A percentile compares a stretch with the other conserved stretches of the same genome.
phyloP scores from a whole-genome alignment of 371 early-diverging fungal species.

The Mortierella sp. region DNA sequence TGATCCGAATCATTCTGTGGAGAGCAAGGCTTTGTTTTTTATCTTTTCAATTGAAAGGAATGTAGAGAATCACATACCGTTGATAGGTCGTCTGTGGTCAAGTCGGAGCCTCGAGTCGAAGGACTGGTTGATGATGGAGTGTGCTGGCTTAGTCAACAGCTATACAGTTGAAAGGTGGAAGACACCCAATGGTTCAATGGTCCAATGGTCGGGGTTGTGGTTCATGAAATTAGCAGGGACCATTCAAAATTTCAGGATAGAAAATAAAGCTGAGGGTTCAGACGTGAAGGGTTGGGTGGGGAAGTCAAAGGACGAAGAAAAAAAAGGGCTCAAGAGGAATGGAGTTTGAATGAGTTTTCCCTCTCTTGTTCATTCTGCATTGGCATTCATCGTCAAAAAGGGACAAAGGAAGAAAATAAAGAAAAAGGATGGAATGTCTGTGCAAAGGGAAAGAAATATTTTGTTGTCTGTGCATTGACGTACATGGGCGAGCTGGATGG shows the following conservation, averaged over 20 bases:
- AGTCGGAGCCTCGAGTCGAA: slow-evolving; percentile 80
- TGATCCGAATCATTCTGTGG: too few species aligned
- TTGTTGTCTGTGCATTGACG: slow-evolving; percentile 21
- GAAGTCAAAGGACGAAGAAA: too few species aligned
- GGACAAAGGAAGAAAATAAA: background rate
- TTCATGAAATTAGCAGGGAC: background rate
- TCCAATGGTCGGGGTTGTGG: background rate
- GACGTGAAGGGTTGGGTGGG: background rate
- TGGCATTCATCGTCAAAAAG: too few species aligned
- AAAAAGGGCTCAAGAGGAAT: too few species aligned
- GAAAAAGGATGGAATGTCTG: background rate
- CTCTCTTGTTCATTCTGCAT: too few species aligned
- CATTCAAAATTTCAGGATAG: slow-evolving; percentile 12
- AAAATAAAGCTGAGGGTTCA: slow-evolving; percentile 5
- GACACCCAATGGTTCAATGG: too few species aligned
- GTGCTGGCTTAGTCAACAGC: slow-evolving; percentile 73
- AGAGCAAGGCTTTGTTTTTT: too few species aligned
- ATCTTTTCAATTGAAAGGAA: background rate
- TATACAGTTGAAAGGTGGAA: slow-evolving; percentile 9
- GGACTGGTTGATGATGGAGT: slow-evolving; percentile 88
- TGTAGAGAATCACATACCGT: slow-evolving; percentile 79
- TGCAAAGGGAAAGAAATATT: background rate
- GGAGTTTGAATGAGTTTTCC: too few species aligned
- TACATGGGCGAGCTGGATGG: slow-evolving; percentile 84
- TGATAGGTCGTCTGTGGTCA: slow-evolving; percentile 74